Conservation (phyloP, 2,329 filamentous ascomycete genomes). For the Cadophora luteo-olivacea region DNA sequence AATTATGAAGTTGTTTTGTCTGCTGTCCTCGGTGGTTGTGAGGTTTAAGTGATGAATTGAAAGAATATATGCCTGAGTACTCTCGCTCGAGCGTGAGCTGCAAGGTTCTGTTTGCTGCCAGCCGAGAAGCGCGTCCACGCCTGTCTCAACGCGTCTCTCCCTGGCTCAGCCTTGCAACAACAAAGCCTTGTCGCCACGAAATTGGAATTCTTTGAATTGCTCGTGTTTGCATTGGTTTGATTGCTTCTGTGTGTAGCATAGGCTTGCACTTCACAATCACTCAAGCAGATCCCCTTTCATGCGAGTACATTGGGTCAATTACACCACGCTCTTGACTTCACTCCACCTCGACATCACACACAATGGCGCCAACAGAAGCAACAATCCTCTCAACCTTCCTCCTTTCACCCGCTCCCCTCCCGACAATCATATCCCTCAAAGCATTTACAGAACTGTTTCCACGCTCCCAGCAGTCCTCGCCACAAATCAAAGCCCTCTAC, state of each 20-base stretch:
- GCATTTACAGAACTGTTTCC: constrained; percentile 83
- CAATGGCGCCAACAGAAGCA: constrained; percentile 62
- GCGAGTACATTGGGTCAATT: not conserved
- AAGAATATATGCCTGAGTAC: constrained; percentile 11
- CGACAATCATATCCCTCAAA: constrained; percentile 73
- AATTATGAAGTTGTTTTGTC: not conserved
- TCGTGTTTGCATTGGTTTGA: not conserved
- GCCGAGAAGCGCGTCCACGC: constrained; percentile 15
- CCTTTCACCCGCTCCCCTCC: constrained; percentile 75
- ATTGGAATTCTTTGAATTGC: not conserved
- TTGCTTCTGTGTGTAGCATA: not conserved
- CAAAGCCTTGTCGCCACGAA: constrained; percentile 6
- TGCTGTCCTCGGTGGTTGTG: not conserved
- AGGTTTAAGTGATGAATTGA: not conserved
- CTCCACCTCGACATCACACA: not conserved
- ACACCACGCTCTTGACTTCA: not conserved
- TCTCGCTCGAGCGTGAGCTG: not conserved
- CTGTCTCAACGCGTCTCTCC: constrained; percentile 16
- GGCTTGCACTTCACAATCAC: not conserved
- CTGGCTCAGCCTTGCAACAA: constrained; percentile 9
- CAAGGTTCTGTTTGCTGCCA: constrained; percentile 14
- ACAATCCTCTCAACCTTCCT: constrained; percentile 81
- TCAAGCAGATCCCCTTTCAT: not conserved
- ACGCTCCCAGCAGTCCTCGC: constrained; percentile 50
- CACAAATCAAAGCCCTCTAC: constrained; percentile 60